Evolutionary conservation across 1,139 yeast genomes (phyloP).

Genomic region (Debaryomycetaceae sp.): DNA sequence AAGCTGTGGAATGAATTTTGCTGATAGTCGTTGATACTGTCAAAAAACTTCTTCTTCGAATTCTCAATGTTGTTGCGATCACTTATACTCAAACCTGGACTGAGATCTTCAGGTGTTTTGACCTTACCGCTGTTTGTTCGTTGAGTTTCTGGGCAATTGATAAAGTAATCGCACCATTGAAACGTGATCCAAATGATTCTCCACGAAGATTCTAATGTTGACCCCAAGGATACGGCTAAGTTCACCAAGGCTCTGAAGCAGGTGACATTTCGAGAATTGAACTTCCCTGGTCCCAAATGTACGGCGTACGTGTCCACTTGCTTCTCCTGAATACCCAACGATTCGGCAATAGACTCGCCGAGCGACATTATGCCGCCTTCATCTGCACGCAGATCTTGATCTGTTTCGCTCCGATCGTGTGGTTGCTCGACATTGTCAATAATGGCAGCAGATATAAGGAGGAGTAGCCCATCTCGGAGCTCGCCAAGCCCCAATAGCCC

Average conservation of each 20-base stretch:
- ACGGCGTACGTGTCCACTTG: conserved; percentile 1
- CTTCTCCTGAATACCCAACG: conserved; percentile 27
- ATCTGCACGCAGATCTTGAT: conserved; percentile 2
- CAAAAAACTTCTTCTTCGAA: conserved; percentile 57
- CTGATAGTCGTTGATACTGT: conserved; percentile 55
- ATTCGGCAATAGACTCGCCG: conserved; percentile 61
- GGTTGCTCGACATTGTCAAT: conserved; percentile 31
- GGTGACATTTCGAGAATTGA: conserved; percentile 63
- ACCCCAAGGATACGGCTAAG: conserved; percentile 74
- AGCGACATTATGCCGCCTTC: conserved; percentile 39
- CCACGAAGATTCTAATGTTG: conserved; percentile 70
- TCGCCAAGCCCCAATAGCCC: conserved; percentile 61
- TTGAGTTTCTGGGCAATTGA: conserved; percentile 57
- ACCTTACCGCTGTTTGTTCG: conserved; percentile 14
- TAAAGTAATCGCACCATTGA: conserved; percentile 67
- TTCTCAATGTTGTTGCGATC: conserved; percentile 54
- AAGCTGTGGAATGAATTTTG: conserved; percentile 44
- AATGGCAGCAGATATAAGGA: conserved; percentile 53
- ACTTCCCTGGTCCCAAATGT: conserved; percentile 28
- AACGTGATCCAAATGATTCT: conserved; percentile 58
- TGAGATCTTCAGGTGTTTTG: conserved; percentile 6
- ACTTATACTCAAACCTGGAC: conserved; percentile 24
- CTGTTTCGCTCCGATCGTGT: conserved; percentile 12
- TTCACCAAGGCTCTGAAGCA: conserved; percentile 76
- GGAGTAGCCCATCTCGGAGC: conserved; percentile 58